phyloP scores from a whole-genome alignment of 2,329 filamentous ascomycete species.

The Fusarium sp. region DNA sequence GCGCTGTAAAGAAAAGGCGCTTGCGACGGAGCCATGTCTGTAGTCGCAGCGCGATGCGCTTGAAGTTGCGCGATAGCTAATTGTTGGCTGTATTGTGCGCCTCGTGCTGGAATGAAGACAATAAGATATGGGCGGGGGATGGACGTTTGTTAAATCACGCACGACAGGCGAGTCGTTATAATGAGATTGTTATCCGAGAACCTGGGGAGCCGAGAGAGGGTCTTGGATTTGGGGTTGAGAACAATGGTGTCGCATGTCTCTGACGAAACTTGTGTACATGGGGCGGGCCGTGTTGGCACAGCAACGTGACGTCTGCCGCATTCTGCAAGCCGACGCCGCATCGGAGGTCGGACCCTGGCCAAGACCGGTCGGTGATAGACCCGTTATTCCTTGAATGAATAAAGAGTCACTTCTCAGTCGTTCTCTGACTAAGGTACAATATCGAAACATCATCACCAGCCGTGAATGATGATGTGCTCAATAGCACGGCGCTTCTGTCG shows the following conservation, averaged over 20 bases:
- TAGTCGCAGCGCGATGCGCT: constrained; percentile 23
- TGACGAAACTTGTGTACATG: constrained; percentile 30
- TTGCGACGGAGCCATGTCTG: constrained; percentile 43
- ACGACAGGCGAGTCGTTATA: constrained; percentile 10
- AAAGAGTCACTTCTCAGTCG: constrained; percentile 25
- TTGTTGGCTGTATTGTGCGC: constrained; percentile 1
- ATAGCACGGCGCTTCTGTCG: constrained; percentile 11
- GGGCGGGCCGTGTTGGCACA: constrained; percentile 36
- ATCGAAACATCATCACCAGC: not conserved
- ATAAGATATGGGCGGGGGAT: not conserved
- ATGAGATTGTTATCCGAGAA: constrained; percentile 31
- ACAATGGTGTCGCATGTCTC: constrained; percentile 26
- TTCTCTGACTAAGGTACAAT: not conserved
- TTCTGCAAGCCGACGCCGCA: not conserved
- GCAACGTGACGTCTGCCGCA: constrained; percentile 39
- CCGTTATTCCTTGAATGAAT: not conserved
- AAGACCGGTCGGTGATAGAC: constrained; percentile 1
- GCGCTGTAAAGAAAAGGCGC: constrained; percentile 78
- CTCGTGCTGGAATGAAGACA: constrained; percentile 21
- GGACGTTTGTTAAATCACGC: not conserved
- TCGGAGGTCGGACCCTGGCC: constrained; percentile 21
- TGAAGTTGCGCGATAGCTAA: constrained; percentile 5
- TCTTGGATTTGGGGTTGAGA: constrained; percentile 10
- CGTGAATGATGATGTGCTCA: constrained; percentile 16
- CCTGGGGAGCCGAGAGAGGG: constrained; percentile 8